Evolutionary conservation across 73 alveolate genomes (phyloP), one percentile per base, ranked within the genome.

Genomic region (Durusdinium trenchii): DNA sequence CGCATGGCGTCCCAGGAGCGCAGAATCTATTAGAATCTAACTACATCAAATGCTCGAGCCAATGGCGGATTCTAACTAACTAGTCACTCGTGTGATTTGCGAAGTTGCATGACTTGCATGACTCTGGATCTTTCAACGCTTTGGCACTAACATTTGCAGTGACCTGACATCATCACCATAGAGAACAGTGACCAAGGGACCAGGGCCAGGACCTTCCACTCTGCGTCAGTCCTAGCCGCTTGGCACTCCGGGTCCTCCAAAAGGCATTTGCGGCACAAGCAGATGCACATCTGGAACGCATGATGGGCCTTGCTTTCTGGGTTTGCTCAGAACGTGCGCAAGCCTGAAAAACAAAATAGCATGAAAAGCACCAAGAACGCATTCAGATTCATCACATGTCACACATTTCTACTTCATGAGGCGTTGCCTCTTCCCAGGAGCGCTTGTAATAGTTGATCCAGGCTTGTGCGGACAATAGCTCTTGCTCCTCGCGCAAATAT

Each of bases 361-460:
- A 64, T 71, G 57, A 52, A 51, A 12, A 10, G 16, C 54, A 52
- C 16, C 48, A 9, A 35, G 35, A 26, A 10, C 36, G 3, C 3
- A 43, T 28, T 40, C 61, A 60, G 20, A 28, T 42, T 52, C 86
- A 40, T 36, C 42, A 32, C 79, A 64, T 64, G 9, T 30, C 79
- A 64, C 9, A 23, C 36, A 23, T 40, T 26, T n/a, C 76, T 10
- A 23, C 32, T 46, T 35, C 42, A 36, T 38, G 84, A 0, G n/a
- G 43, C 45, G 40, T n/a, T 83, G 83, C 98, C 98, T 91, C 98
- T 52, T 91, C 98, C 98, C 98, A 91, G 46, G 86, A 71, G 23
- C 89, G 86, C 90, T 91, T 91, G 98, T 91, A 91, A 90, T 91
- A 91, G 98, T 91, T 91, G 98, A 91, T 91, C 90, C 89, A 73